Evolutionary conservation across 345 rosid species (phyloP).

Genomic region (Bretschneidera sinensis): DNA sequence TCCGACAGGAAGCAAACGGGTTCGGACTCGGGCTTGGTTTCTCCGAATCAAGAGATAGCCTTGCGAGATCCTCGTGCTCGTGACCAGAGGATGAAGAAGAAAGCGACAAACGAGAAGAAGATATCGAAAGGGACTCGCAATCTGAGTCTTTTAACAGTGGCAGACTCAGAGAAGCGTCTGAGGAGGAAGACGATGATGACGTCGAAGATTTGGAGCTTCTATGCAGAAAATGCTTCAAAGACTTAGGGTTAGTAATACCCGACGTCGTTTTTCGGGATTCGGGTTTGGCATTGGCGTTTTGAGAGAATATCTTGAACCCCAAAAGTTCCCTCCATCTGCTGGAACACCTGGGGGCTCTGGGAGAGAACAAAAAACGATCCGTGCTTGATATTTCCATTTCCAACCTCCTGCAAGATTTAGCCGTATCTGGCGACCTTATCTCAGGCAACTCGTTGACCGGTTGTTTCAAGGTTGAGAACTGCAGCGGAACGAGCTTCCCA

Average conservation of each 20-base stretch:
- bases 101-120: conserved; percentile 76
- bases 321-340: conserved; percentile 93
- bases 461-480: conserved; percentile 27
- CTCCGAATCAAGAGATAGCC: conserved; percentile 81
- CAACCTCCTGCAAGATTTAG: conserved; percentile 33
- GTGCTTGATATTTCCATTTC: conserved; percentile 36
- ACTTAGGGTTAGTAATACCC: conserved; percentile 33
- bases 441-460: conserved; percentile 15
- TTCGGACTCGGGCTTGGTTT: conserved; percentile 54
- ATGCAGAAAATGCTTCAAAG: conserved; percentile 61
- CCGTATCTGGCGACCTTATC: conserved; percentile 28
- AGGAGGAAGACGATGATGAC: conserved; percentile 17
- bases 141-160: conserved; percentile 74
- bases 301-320: conserved; percentile 64
- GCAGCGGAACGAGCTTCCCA: conserved; percentile 82
- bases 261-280: conserved; percentile 24
- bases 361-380: conserved; percentile 54
- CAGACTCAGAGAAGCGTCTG: conserved; percentile 43
- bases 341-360: conserved; percentile 82
- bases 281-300: conserved; percentile 28
- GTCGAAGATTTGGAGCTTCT: conserved; percentile 54
- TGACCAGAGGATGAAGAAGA: conserved; percentile 88
- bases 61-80: conserved; percentile 78
- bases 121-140: conserved; percentile 56
- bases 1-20: conserved; percentile 45